Evolutionary conservation across 208 protist species (phyloP).

Genomic region (Wallacemonas sp.): DNA sequence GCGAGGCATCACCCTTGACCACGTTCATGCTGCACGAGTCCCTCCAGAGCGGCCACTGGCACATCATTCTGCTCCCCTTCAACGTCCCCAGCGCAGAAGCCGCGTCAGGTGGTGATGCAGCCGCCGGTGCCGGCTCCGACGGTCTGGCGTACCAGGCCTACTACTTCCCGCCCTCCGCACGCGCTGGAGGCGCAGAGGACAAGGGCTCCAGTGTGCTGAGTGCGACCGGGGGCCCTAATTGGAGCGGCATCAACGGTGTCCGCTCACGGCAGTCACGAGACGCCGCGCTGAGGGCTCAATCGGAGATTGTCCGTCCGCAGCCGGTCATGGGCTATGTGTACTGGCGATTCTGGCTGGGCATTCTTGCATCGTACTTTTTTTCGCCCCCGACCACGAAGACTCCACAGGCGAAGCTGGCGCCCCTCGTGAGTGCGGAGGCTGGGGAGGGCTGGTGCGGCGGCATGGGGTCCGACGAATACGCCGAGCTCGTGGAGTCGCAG

Average conservation of each 20-base stretch:
- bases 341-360: slow-evolving; percentile 40
- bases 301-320: slow-evolving; percentile 17
- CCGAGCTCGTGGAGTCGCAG: neutral
- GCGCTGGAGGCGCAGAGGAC: neutral
- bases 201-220: neutral
- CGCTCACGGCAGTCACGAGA: neutral
- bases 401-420: neutral
- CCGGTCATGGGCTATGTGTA: slow-evolving; percentile 39
- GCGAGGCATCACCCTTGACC: slow-evolving; percentile 6
- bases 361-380: slow-evolving; percentile 23
- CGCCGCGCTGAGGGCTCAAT: neutral
- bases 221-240: neutral
- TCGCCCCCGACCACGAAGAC: slow-evolving; percentile 1
- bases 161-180: slow-evolving; percentile 20
- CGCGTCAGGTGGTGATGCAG: neutral
- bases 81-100: neutral
- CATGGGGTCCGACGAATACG: too few relatives aligned
- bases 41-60: neutral
- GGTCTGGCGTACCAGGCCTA: slow-evolving; percentile 22
- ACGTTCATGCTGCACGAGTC: slow-evolving; percentile 9
- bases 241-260: slow-evolving; percentile 1
- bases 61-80: slow-evolving; percentile 5
- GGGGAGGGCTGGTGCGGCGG: too few relatives aligned
- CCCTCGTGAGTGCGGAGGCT: too few relatives aligned
- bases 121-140: neutral